phyloP scores from a whole-genome alignment of 129 eudicot genomes.

The Pittosporum tobira region DNA sequence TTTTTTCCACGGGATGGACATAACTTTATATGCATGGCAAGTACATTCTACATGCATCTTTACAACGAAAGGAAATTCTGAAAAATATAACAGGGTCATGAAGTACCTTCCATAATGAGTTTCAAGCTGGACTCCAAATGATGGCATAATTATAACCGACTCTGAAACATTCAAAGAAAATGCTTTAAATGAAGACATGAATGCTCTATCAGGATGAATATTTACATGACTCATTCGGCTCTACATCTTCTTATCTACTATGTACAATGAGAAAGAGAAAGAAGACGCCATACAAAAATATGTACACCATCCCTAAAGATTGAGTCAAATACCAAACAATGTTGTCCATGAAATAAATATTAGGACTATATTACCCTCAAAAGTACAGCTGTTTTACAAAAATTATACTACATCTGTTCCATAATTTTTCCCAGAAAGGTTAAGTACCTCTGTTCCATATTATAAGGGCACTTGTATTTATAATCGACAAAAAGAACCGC shows the following conservation, averaged over 20 bases:
- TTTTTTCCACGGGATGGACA: neutral
- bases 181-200: neutral
- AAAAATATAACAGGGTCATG: neutral
- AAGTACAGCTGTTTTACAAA: no score
- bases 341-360: neutral
- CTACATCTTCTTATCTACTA: neutral
- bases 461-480: no score
- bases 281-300: no score
- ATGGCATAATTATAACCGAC: conserved; percentile 69
- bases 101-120: conserved; percentile 69
- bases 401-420: no score
- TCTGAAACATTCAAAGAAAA: conserved; percentile 40
- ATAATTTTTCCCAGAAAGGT: no score
- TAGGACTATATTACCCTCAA: neutral
- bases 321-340: neutral
- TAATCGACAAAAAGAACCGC: no score
- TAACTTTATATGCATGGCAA: neutral
- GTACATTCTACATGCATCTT: neutral
- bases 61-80: neutral
- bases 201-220: neutral
- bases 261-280: neutral
- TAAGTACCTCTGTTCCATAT: no score
- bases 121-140: conserved; percentile 88
- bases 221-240: neutral
- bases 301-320: no score